Percentiles rank a stretch among this genome's conserved stretches.
Evolutionary conservation across 306 rosid genomes (phyloP).

Genomic region (Herpetospermum pedunculosum): DNA sequence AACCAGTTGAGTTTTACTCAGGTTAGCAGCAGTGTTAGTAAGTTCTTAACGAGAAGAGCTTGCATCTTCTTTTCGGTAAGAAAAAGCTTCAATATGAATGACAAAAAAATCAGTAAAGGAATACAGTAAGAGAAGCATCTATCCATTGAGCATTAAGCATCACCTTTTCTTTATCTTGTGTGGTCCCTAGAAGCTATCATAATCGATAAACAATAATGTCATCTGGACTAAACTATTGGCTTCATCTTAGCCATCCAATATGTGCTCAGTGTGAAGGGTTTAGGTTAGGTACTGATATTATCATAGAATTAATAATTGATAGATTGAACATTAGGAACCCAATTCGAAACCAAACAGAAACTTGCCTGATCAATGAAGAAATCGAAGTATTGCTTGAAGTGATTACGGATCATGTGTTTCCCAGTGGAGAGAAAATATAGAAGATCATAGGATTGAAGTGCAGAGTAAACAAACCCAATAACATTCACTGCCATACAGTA

Average conservation of each 20-base stretch:
- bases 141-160: not conserved
- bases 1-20: too few relatives aligned
- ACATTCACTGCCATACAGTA: conserved; percentile 42
- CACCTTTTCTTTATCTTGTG: not conserved
- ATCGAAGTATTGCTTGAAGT: conserved; percentile 28
- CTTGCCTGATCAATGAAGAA: conserved; percentile 78
- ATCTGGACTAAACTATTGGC: not conserved
- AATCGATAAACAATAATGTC: conserved; percentile 5
- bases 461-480: conserved; percentile 57
- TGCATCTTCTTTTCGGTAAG: not conserved
- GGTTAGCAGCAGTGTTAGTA: too few relatives aligned
- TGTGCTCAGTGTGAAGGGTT: not conserved
- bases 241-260: not conserved
- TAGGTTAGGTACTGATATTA: conserved; percentile 14
- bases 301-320: not conserved
- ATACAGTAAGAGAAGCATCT: conserved; percentile 1
- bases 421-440: conserved; percentile 26
- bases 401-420: conserved; percentile 29
- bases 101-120: not conserved
- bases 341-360: not conserved
- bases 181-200: conserved; percentile 16
- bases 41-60: too few relatives aligned
- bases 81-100: not conserved
- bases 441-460: conserved; percentile 39
- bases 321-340: not conserved